phyloP scores from a whole-genome alignment of 495 filamentous ascomycete genomes.

The Lindgomyces ingoldianus region DNA sequence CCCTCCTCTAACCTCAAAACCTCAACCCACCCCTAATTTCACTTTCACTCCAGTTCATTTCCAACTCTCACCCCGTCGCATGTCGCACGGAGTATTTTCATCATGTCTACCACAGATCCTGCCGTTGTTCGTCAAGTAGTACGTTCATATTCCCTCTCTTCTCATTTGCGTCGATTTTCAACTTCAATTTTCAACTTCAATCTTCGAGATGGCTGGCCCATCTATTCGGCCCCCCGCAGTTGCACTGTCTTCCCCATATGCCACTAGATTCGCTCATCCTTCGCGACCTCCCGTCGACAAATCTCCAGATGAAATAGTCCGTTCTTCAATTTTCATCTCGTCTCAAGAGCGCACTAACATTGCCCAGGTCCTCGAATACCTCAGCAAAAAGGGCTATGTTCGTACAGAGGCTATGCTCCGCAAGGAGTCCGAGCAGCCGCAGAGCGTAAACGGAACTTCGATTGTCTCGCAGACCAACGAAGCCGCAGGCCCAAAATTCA shows the following conservation, averaged over 20 bases:
- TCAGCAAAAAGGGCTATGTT: constrained; percentile 92
- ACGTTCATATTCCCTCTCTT: neutral
- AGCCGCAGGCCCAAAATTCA: constrained; percentile 71
- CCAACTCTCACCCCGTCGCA: too few relatives aligned
- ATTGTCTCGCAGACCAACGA: constrained; percentile 64
- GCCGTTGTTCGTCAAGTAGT: too few relatives aligned
- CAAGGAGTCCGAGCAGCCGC: constrained; percentile 73
- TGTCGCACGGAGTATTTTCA: too few relatives aligned
- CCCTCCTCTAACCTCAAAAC: too few relatives aligned
- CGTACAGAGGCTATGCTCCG: constrained; percentile 91
- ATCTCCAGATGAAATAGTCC: too few relatives aligned
- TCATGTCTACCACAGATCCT: too few relatives aligned
- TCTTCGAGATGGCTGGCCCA: neutral
- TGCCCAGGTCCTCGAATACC: constrained; percentile 85
- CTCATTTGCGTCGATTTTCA: too few relatives aligned
- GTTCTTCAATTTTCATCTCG: too few relatives aligned
- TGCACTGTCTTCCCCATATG: too few relatives aligned
- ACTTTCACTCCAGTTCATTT: too few relatives aligned
- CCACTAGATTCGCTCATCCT: neutral
- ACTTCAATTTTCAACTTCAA: neutral
- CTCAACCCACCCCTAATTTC: too few relatives aligned
- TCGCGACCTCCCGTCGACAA: neutral
- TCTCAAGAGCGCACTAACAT: neutral
- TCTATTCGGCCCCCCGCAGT: neutral
- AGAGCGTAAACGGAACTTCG: constrained; percentile 74